These are phyloP conservation scores for Hydnomerulius pinastri DNA, from an alignment of 768 basidiomycete species.

Conservation along the genomic window DNA sequence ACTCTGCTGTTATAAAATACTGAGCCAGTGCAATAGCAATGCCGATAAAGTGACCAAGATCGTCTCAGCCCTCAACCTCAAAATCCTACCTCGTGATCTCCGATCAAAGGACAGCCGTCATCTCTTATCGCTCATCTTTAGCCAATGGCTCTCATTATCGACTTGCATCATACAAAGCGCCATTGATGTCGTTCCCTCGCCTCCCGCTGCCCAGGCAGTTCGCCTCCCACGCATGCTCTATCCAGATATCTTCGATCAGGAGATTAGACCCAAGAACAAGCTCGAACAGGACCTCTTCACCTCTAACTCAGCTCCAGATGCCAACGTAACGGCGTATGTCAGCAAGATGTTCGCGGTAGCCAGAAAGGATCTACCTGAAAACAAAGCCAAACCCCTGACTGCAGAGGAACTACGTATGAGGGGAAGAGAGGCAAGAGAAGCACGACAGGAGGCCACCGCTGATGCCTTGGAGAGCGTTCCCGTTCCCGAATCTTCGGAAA, in stretches of 20 bases:
- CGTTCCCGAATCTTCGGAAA: conserved; percentile 4
- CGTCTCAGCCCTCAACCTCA: conserved; percentile 76
- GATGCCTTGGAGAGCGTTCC: conserved; percentile 19
- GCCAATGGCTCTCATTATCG: conserved; percentile 95
- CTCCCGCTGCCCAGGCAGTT: conserved; percentile 73
- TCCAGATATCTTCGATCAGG: conserved; percentile 67
- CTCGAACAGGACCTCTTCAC: conserved; percentile 83
- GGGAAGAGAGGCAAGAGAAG: conserved; percentile 56
- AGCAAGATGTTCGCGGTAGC: conserved; percentile 98
- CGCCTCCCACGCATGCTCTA: conserved; percentile 92
- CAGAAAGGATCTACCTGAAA: conserved; percentile 80
- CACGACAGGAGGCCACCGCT: conserved; percentile 35
- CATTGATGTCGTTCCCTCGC: conserved; percentile 93
- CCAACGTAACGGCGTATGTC: conserved; percentile 80
- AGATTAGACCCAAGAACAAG: conserved; percentile 66
- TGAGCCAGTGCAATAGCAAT: conserved; percentile 56
- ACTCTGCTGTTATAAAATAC: neutral
- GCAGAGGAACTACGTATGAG: conserved; percentile 80
- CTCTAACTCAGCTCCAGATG: conserved; percentile 58
- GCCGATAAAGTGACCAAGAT: conserved; percentile 89
- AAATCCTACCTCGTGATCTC: conserved; percentile 85
- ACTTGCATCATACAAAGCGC: conserved; percentile 89
- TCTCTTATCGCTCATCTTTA: conserved; percentile 83
- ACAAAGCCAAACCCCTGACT: conserved; percentile 73
- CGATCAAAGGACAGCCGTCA: conserved; percentile 88